phyloP scores from a whole-genome alignment of 352 stramenopile species.

The Achlya hypogyna region DNA sequence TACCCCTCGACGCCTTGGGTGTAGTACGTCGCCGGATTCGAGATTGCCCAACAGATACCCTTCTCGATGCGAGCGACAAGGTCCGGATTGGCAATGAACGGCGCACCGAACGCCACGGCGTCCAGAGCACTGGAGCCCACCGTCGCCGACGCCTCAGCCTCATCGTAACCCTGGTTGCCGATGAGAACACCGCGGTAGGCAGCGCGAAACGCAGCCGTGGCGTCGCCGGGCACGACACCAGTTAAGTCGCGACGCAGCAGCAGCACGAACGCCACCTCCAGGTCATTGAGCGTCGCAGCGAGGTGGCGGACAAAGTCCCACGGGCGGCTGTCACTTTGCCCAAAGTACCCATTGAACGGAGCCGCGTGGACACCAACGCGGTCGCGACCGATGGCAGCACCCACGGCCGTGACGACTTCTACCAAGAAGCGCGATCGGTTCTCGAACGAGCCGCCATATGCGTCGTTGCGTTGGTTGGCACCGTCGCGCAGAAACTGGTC shows the following conservation, averaged over 20 bases:
- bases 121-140: conserved; percentile 27
- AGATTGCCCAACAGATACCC: too few relatives aligned
- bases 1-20: too few relatives aligned
- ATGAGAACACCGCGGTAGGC: conserved; percentile 25
- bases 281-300: conserved; percentile 11
- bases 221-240: conserved; percentile 15
- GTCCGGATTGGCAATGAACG: conserved; percentile 40
- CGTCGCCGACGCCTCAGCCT: conserved; percentile 22
- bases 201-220: conserved; percentile 20
- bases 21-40: too few relatives aligned
- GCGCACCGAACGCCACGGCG: conserved; percentile 30
- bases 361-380: conserved; percentile 18
- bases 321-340: conserved; percentile 21
- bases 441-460: conserved; percentile 58
- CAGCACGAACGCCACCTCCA: conserved; percentile 22
- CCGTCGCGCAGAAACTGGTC: conserved; percentile 59
- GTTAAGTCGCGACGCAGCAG: conserved; percentile 22
- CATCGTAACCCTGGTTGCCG: conserved; percentile 23
- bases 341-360: conserved; percentile 6
- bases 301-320: too few relatives aligned
- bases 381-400: not conserved
- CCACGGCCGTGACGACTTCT: conserved; percentile 39
- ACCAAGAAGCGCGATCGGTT: conserved; percentile 51
- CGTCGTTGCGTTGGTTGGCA: conserved; percentile 48
- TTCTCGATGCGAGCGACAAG: conserved; percentile 30